Base-by-base conservation (phyloP, 352 stramenopile species). In the Pythium dissotocum region DNA sequence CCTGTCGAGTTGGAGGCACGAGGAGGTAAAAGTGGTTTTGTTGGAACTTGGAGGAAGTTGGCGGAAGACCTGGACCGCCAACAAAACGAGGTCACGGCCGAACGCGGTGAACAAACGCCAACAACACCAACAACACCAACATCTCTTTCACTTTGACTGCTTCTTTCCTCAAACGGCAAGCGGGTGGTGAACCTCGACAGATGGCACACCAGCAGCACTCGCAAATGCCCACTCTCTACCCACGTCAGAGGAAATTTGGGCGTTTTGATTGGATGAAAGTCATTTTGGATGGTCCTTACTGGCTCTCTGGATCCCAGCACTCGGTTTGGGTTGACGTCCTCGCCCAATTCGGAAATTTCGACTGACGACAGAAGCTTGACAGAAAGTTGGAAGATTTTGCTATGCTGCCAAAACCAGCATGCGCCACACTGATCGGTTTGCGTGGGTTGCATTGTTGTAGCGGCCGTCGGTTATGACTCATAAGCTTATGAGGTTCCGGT, bases 1-100 rank as follows among this genome's bases (percentile, higher is more conserved):
- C 42, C 42, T 49, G 51, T 49, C 32, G 14, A 26, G 14, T 49
- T 51, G 32, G 49, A 18, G 55, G 63, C n/a, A 49, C 33, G 38
- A 21, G 63, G 69, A 71, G 63, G 58, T 18, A 51, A 40, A 58
- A 73, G 69, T 72, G 61, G 48, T 54, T 54, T 54, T 54, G 48
- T 30, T 54, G 48, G 42, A 49, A 49, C 12, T 24, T 49, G 42
- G 48, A 30, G 1, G 42, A 52, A 28, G 48, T 54, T 54, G 48
- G 48, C 24, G 48, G 48, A 30, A 49, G 42, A 54, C 10, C 30
- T 53, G 46, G 30, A 58, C 32, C 32, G 16, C 54, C 32, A 44
- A 57, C 16, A 65, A 56, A 52, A 59, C 56, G 53, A 46, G 48
- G 32, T 36, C 36, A 42, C 24, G 21, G 28, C n/a, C 28, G 44